These are phyloP conservation scores for Isatis tinctoria DNA, from an alignment of 345 rosid genomes.

Conservation along the genomic window DNA sequence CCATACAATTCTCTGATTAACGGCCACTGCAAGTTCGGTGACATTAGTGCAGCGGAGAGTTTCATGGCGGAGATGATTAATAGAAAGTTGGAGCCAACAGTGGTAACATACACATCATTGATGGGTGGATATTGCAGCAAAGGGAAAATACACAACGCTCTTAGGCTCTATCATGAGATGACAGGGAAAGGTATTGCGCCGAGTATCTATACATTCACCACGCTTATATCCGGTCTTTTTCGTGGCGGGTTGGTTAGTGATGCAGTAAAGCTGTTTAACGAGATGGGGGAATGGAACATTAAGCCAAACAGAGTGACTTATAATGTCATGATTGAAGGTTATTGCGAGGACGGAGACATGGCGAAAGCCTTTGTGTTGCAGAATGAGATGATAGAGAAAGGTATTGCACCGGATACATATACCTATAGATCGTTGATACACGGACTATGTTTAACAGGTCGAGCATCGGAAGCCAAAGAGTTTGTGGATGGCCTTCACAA, in stretches of 20 bases:
- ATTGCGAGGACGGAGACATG: constrained; percentile 53
- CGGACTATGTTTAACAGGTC: constrained; percentile 68
- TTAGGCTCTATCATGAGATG: constrained; percentile 80
- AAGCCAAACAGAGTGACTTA: constrained; percentile 77
- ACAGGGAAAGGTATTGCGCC: constrained; percentile 67
- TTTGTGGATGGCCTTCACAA: constrained; percentile 64
- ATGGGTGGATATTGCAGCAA: constrained; percentile 72
- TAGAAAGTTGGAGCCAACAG: constrained; percentile 62
- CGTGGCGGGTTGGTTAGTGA: constrained; percentile 49
- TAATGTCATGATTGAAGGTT: constrained; percentile 81
- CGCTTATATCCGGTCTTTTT: constrained; percentile 71
- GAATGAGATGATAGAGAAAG: constrained; percentile 60
- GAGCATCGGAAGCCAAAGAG: constrained; percentile 64
- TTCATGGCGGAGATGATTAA: constrained; percentile 53
- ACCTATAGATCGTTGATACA: constrained; percentile 73
- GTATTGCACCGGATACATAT: constrained; percentile 78
- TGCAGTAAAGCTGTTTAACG: constrained; percentile 52
- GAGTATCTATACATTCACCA: constrained; percentile 59
- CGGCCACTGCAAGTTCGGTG: constrained; percentile 72
- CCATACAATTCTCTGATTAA: constrained; percentile 79
- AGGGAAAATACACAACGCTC: constrained; percentile 55
- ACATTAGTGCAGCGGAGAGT: constrained; percentile 49
- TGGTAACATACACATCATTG: constrained; percentile 67
- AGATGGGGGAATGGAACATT: constrained; percentile 56
- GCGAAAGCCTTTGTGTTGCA: constrained; percentile 60